Conservation (phyloP, 768 basidiomycete genomes). For the Mycena vulgaris region DNA sequence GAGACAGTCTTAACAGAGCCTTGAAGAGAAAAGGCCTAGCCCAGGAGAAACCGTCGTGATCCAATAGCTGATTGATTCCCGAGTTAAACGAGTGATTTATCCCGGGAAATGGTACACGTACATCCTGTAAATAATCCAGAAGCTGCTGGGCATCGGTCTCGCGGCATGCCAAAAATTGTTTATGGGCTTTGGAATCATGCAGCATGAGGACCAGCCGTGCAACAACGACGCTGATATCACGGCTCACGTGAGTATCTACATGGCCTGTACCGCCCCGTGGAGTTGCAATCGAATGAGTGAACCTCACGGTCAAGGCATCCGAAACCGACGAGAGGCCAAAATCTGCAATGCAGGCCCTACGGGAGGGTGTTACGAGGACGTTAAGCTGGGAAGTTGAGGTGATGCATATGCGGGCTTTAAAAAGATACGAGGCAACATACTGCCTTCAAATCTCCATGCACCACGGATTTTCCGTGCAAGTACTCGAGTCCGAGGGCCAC, state of each 20-base stretch:
- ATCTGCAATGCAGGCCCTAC: too few species aligned
- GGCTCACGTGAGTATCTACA: neutral
- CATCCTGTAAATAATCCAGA: slow-evolving; percentile 32
- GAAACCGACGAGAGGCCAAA: neutral
- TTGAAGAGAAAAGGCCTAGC: neutral
- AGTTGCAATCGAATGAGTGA: neutral
- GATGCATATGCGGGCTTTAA: too few species aligned
- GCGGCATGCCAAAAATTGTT: neutral
- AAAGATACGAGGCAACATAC: neutral
- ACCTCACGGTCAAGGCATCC: neutral
- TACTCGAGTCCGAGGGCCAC: neutral
- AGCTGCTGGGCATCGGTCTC: slow-evolving; percentile 1
- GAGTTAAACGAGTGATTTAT: neutral
- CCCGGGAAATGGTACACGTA: neutral
- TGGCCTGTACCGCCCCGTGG: neutral
- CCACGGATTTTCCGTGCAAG: too few species aligned
- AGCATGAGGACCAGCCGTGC: neutral
- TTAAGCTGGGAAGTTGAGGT: neutral
- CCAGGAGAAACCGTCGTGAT: neutral
- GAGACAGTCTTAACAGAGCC: neutral
- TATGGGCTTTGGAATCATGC: neutral
- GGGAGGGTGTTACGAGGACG: neutral
- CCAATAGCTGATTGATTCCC: neutral
- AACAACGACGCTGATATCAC: neutral
- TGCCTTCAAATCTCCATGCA: neutral